Base-by-base conservation (phyloP, 306 rosid genomes). In the Cucurbita maxima region DNA sequence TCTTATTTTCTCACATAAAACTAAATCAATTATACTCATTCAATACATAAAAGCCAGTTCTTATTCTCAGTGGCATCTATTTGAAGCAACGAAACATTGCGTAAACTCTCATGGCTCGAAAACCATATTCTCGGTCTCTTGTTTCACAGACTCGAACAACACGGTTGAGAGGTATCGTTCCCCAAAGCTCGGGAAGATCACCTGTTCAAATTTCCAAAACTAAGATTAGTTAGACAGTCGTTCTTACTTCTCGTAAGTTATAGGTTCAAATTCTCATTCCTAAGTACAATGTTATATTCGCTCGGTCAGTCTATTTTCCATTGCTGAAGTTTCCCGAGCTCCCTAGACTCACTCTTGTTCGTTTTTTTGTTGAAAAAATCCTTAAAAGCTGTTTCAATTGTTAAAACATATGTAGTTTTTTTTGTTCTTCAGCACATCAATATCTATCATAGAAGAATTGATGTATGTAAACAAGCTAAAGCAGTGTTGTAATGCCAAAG, bases 131-230 rank as follows among this genome's bases (percentile, higher is more conserved):
- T 70, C 55, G n/a, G 54, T 56, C 74, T 51, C 53, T 13, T 44
- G 74, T 48, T 69, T 69, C 58, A 69, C 74, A 11, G 74, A 69
- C 74, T 69, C 74, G 14, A 69, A 69, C 25, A 69, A 44, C 36
- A 78, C 25, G 61, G 72, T 70, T 22, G 76, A 67, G 38, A 60
- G 13, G 47, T 18, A 18, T 14, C 60, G 60, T 64, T 72, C 78
- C 55, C 77, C 47, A 5, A 74, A 58, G 78, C 72, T 58, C 19
- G 62, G 44, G 41, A 73, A 62, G 44, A 69, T 15, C 25, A 34
- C 75, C 69, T 58, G 44, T 67, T 45, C 77, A 86, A 45, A 68
- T 47, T 68, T 47, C 43, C 25, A 47, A 45, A 1, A 38, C 37
- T 18, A 18, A 66, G 54, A 5, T 40, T 4, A 64, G 53, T 15